Conservation (phyloP, 2,329 filamentous ascomycete species). For the Gaeumannomyces tritici region DNA sequence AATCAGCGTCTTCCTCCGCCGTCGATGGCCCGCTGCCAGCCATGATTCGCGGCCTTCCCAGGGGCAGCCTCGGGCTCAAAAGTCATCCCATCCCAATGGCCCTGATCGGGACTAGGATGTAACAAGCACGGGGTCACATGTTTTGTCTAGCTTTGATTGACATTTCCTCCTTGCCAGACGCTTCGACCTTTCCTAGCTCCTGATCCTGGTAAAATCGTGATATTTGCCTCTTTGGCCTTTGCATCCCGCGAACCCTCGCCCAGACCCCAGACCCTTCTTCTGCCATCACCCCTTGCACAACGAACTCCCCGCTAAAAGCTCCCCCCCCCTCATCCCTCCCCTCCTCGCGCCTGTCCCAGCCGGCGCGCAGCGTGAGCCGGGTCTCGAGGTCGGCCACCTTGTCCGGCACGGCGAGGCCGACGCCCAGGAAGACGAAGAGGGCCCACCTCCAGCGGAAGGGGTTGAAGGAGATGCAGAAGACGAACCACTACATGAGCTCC, state of each 20-base stretch:
- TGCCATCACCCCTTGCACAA: background rate
- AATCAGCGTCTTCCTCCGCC: too few relatives aligned
- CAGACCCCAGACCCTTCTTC: background rate
- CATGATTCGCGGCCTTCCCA: too few relatives aligned
- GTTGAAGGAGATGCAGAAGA: conserved; percentile 69
- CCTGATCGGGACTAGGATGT: too few relatives aligned
- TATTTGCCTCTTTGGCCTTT: background rate
- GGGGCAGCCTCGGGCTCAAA: too few relatives aligned
- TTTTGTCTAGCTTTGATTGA: background rate
- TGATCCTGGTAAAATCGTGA: background rate
- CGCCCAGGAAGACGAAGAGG: conserved; percentile 68
- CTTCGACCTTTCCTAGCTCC: too few relatives aligned
- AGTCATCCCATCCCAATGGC: too few relatives aligned
- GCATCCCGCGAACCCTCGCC: background rate
- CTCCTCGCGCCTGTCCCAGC: conserved; percentile 1
- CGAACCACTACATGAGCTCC: conserved; percentile 78
- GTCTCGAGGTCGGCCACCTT: conserved; percentile 57
- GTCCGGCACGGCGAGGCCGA: conserved; percentile 58
- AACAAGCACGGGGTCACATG: too few relatives aligned
- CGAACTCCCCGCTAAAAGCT: background rate
- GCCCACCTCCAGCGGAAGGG: conserved; percentile 91
- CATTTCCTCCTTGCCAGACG: too few relatives aligned
- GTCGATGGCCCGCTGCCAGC: too few relatives aligned
- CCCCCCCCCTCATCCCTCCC: background rate
- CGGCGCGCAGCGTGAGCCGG: background rate